Base-by-base conservation (phyloP, 2,329 filamentous ascomycete species). In the Cladosporium cucumerinum region DNA sequence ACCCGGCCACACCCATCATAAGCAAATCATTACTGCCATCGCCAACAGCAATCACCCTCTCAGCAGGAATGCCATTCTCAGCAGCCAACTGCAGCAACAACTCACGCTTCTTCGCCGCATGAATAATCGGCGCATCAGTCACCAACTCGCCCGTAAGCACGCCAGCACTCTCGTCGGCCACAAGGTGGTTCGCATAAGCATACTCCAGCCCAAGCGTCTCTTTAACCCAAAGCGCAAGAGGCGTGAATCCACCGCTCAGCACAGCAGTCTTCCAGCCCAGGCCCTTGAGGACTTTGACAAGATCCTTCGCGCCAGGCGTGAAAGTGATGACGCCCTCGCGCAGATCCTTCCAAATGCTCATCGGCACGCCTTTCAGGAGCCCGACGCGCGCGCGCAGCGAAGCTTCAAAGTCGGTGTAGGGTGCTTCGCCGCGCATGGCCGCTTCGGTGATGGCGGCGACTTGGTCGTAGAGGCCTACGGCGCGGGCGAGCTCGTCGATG, bases 401-500 rank as follows among this genome's bases (percentile, higher is more conserved):
- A 0, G 86, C 86, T 61, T 93, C 88, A 71, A 99, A 99, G 76
- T 97, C 93, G 39, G 98, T 83, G 61, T 76, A 77, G 1, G 74
- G 74, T 25, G 72, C 74, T 80, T 98, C 93, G 66, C 95, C 95
- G 70, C 94, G 89, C 95, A 99, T 99, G 39, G 95, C 94, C 36
- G 93, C 89, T 66, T 89, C 89, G 0, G 95, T 99, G 71, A 99
- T 98, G 72, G 89, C 84, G 11, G 92, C 90, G 46, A 99, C 94
- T 72, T 91, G 82, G 61, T 87, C 87, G 67, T 78, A 77, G 34
- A 71, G 65, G 61, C 92, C 91, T 2, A 97, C 87, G 43, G 90
- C 90, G 62, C 90, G 88, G 4, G 95, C 95, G 64, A 99, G 89
- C 72, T 98, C 88, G 77, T 99, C 95, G 75, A 99, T 98, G 66